Base-by-base conservation (phyloP, 805 yeast genomes). In the Saccharomycopsis sp. region DNA sequence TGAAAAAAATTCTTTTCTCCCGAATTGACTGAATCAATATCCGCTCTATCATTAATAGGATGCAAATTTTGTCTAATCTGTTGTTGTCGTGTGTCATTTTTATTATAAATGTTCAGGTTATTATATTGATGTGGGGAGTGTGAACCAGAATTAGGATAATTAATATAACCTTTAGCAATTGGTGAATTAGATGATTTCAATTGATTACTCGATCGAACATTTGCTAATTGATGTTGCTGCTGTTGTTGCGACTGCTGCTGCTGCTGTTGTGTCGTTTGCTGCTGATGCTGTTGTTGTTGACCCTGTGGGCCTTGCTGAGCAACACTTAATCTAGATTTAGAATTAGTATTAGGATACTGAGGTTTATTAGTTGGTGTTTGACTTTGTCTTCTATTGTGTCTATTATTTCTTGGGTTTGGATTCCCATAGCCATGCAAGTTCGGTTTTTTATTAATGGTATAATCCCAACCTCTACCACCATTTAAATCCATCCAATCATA, bases 401-500 rank as follows among this genome's bases (percentile, higher is more conserved):
- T 58, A 48, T 54, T 56, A 39, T 57, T 55, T 45, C 61, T 62
- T 32, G 82, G 82, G 50, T 68, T 76, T 41, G 85, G 83, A 59
- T 79, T 77, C 22, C 93, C 93, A 59, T 84, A 84, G 3, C 94
- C 94, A 59, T 84, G 87, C 52, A 84, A 63, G 62, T 84, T 84
- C 38, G 85, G 86, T 58, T 85, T 81, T 60, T 80, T 82, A 59
- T 84, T 84, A 49, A 81, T 74, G 49, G 71, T 59, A 56, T 85
- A 73, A 59, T 83, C 87, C 93, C 93, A 84, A 14, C 93, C 93
- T 58, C 75, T 74, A 39, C 93, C 93, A 41, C 78, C 77, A 58
- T 84, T 84, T 54, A 84, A 70, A 54, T 74, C 79, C 79, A 81
- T 76, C 94, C 94, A 83, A 58, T 85, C 94, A 56, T 81, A 85